Conservation (phyloP, 129 eudicot species). For the Arctium minus region DNA sequence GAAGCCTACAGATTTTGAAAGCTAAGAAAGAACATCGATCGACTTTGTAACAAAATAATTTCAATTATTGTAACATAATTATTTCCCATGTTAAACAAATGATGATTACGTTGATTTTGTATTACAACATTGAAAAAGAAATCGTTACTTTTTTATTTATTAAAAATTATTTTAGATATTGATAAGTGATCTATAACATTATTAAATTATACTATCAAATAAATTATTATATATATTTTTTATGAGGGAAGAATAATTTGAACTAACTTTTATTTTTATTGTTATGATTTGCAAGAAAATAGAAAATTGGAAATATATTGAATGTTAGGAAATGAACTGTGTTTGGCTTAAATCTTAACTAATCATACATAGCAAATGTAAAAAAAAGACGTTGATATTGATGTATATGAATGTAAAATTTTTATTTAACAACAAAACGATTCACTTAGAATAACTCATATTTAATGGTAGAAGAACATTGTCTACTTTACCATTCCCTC, state of each 20-base stretch:
- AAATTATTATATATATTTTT: no score
- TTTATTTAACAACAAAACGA: no score
- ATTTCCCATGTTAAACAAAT: not conserved
- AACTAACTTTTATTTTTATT: no score
- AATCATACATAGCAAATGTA: not conserved
- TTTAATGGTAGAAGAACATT: not conserved
- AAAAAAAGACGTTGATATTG: not conserved
- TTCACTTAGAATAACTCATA: not conserved
- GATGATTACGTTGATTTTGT: no score
- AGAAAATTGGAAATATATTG: not conserved
- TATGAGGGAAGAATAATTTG: no score
- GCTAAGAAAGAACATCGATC: no score
- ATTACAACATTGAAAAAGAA: not conserved
- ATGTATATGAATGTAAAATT: no score
- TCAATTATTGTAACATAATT: no score
- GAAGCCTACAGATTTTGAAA: no score
- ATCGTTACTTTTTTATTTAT: not conserved
- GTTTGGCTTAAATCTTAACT: not conserved
- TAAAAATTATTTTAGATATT: not conserved
- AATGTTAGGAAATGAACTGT: not conserved
- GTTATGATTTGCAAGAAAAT: not conserved
- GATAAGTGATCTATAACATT: not conserved
- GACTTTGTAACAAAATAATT: no score
- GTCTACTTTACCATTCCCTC: not conserved
- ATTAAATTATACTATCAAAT: no score